A percentile compares a stretch with the other conserved stretches of the same genome.
Evolutionary conservation across 371 early-diverging fungal genomes (phyloP).

Genomic region (Zychaea mexicana): DNA sequence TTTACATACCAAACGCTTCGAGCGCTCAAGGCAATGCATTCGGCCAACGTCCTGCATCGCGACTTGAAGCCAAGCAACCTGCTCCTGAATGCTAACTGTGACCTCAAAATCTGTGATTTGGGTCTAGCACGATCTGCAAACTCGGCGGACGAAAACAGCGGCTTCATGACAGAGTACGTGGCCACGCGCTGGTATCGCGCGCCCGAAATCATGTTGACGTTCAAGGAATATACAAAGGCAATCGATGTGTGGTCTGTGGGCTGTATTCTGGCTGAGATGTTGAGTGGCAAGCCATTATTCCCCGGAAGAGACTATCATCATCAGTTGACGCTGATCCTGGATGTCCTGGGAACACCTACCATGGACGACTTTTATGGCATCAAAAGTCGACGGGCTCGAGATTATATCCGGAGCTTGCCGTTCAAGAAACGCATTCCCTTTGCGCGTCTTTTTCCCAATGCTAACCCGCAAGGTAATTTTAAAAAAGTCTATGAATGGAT

Average conservation of each 20-base stretch:
- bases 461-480: slow-evolving; percentile 64
- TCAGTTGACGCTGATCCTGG: slow-evolving; percentile 97
- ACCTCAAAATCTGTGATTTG: slow-evolving; percentile 94
- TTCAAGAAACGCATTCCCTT: slow-evolving; percentile 90
- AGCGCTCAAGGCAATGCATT: slow-evolving; percentile 97
- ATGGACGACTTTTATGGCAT: slow-evolving; percentile 86
- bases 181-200: slow-evolving; percentile 87
- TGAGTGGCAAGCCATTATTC: slow-evolving; percentile 89
- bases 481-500: not conserved
- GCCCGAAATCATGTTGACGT: slow-evolving; percentile 97
- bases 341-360: slow-evolving; percentile 96
- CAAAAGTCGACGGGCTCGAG: slow-evolving; percentile 82
- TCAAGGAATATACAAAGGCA: slow-evolving; percentile 93
- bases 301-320: slow-evolving; percentile 93
- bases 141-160: slow-evolving; percentile 84
- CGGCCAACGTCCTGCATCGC: slow-evolving; percentile 96
- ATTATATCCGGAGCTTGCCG: slow-evolving; percentile 91
- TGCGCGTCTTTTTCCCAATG: slow-evolving; percentile 77
- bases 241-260: slow-evolving; percentile 99
- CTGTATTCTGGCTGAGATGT: slow-evolving; percentile 96
- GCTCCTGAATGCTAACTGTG: slow-evolving; percentile 97
- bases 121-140: slow-evolving; percentile 92
- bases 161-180: slow-evolving; percentile 97
- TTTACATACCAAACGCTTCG: slow-evolving; percentile 97
- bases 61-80: slow-evolving; percentile 98